phyloP scores from a whole-genome alignment of 345 rosid genomes.

The Citrus medica region DNA sequence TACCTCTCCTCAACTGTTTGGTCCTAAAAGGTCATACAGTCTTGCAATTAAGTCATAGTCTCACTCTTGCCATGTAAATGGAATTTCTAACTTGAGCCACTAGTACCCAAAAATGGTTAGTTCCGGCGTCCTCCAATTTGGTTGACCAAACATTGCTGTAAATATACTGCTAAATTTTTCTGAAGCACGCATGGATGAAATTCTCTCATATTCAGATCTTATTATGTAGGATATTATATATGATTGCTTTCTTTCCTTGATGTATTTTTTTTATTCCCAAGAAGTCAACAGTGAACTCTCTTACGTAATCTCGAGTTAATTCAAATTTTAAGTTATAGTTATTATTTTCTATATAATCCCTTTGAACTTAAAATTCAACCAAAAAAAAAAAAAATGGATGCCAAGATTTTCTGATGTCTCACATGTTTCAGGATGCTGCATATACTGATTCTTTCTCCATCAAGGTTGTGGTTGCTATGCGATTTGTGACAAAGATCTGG shows the following conservation, averaged over 20 bases:
- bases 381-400: not conserved
- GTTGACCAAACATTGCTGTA: not conserved
- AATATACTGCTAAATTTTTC: not conserved
- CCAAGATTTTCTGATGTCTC: not conserved
- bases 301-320: not conserved
- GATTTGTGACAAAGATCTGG: slow-evolving; percentile 1
- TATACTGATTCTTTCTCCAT: not conserved
- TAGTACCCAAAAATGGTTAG: not conserved
- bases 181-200: not conserved
- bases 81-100: not conserved
- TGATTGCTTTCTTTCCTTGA: not conserved
- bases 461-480: not conserved
- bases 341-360: not conserved
- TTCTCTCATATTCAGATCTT: not conserved
- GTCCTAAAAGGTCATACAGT: no score
- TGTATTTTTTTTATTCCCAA: not conserved
- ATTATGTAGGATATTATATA: not conserved
- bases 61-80: not conserved
- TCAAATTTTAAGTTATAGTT: not conserved
- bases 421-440: not conserved
- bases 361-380: not conserved
- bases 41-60: not conserved
- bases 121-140: not conserved
- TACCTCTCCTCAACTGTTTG: no score
- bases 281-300: not conserved